Conservation (phyloP, 495 filamentous ascomycete genomes). For the Friedmanniomyces endolithicus region DNA sequence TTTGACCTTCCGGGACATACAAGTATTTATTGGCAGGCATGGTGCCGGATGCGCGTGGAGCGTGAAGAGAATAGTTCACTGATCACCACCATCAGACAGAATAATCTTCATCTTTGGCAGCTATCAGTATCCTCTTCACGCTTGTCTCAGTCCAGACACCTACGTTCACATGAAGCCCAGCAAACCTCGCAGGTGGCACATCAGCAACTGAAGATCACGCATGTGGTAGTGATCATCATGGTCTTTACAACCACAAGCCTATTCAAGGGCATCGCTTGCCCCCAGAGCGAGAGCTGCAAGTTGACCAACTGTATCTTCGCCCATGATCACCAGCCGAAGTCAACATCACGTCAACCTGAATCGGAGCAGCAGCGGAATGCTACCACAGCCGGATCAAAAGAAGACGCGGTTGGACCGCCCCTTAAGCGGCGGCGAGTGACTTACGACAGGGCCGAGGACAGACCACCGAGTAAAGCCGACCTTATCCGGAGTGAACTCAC, state of each 20-base stretch:
- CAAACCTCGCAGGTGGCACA: not conserved
- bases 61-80: not conserved
- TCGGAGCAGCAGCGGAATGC: not conserved
- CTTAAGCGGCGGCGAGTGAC: slow-evolving; percentile 14
- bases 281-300: slow-evolving; percentile 42
- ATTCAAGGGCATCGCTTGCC: slow-evolving; percentile 55
- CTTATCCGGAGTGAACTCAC: not conserved
- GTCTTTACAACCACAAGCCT: slow-evolving; percentile 48
- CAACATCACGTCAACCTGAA: not conserved
- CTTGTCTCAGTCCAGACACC: not conserved
- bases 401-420: slow-evolving; percentile 4
- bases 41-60: too few relatives aligned
- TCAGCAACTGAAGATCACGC: not conserved
- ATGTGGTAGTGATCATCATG: slow-evolving; percentile 34
- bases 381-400: not conserved
- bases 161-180: not conserved
- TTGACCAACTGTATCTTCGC: slow-evolving; percentile 51
- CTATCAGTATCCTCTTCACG: not conserved
- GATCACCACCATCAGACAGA: not conserved
- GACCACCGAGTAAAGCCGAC: slow-evolving; percentile 15
- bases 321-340: slow-evolving; percentile 29
- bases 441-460: slow-evolving; percentile 11
- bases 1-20: too few relatives aligned
- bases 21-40: too few relatives aligned
- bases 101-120: not conserved